phyloP scores from a whole-genome alignment of 768 basidiomycete genomes.

The Kwoniella pini region DNA sequence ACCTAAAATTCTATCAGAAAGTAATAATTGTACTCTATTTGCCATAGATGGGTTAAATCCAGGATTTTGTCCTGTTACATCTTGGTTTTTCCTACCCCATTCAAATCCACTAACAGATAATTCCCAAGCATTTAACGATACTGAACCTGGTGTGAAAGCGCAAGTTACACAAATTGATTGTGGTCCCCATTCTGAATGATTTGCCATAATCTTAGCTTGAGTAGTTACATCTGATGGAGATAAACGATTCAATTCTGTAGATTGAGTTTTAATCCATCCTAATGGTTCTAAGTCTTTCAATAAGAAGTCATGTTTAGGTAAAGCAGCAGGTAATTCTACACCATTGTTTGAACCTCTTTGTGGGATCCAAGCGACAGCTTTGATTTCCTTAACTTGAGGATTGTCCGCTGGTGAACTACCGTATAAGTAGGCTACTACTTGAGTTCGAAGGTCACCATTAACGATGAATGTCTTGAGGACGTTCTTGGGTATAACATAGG shows the following conservation, averaged over 20 bases:
- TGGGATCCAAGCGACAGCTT: constrained; percentile 92
- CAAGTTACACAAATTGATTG: constrained; percentile 90
- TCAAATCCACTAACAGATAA: constrained; percentile 91
- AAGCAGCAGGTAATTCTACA: constrained; percentile 82
- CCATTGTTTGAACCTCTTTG: constrained; percentile 94
- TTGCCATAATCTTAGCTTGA: constrained; percentile 95
- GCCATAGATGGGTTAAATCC: constrained; percentile 99
- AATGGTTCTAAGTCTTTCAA: constrained; percentile 92
- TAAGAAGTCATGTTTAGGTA: constrained; percentile 92
- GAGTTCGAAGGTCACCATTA: constrained; percentile 90
- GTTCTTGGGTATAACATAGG: constrained; percentile 97
- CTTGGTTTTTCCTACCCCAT: constrained; percentile 93
- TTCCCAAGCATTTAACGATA: constrained; percentile 89
- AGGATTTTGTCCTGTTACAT: constrained; percentile 64
- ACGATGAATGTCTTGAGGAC: constrained; percentile 89
- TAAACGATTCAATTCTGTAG: constrained; percentile 82
- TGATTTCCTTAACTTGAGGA: constrained; percentile 98
- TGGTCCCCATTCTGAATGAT: constrained; percentile 91
- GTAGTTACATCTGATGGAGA: constrained; percentile 90
- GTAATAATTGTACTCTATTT: constrained; percentile 79
- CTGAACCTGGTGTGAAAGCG: constrained; percentile 97
- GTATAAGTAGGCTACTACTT: constrained; percentile 91
- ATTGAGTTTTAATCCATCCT: constrained; percentile 95
- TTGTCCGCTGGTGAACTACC: constrained; percentile 92
- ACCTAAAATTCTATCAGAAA: constrained; percentile 93